Conservation (phyloP, 768 basidiomycete species). For the Boletus rubroflammeus region DNA sequence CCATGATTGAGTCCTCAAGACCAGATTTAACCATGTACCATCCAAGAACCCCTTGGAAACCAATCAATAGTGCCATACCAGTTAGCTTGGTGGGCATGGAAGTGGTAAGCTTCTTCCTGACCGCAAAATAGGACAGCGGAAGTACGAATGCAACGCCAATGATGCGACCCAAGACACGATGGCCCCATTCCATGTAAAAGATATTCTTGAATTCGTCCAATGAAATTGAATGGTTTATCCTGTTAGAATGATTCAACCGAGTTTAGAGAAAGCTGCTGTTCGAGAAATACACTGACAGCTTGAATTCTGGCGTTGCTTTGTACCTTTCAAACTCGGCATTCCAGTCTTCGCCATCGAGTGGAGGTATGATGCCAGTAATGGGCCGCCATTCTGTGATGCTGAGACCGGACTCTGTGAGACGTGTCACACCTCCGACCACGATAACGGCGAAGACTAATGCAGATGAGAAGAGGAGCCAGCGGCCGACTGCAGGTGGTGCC, state of each 20-base stretch:
- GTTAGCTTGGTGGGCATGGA: conserved; percentile 60
- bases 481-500: conserved; percentile 65
- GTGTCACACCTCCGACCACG: conserved; percentile 93
- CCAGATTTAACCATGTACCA: conserved; percentile 99
- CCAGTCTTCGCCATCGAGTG: conserved; percentile 76
- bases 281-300: conserved; percentile 58
- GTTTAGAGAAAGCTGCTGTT: background rate
- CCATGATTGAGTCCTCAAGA: conserved; percentile 76
- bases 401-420: conserved; percentile 94
- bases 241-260: conserved; percentile 29
- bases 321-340: conserved; percentile 89
- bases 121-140: conserved; percentile 77
- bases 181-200: conserved; percentile 98
- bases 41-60: conserved; percentile 86
- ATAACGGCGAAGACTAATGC: conserved; percentile 88
- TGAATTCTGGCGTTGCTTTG: conserved; percentile 91
- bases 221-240: conserved; percentile 85
- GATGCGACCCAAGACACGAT: conserved; percentile 88
- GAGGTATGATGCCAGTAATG: conserved; percentile 84
- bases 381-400: conserved; percentile 99
- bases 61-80: conserved; percentile 77
- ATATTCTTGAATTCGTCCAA: conserved; percentile 93
- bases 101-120: conserved; percentile 64
- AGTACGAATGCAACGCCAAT: conserved; percentile 81
- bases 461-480: conserved; percentile 84